phyloP scores from a whole-genome alignment of 2,329 filamentous ascomycete species.

The Stemphylium vesicarium region DNA sequence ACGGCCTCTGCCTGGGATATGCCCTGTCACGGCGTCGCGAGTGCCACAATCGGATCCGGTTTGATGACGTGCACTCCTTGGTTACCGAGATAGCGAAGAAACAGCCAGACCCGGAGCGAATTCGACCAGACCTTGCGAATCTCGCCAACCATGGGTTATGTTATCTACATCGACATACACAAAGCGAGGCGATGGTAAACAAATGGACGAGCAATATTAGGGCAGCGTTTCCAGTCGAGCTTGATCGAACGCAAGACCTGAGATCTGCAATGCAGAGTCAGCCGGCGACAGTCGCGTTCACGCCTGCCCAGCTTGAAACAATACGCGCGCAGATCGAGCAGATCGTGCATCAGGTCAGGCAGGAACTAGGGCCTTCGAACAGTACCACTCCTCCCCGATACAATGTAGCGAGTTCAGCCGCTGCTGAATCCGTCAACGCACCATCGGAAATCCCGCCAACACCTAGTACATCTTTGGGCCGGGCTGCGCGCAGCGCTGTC shows the following conservation, averaged over 20 bases:
- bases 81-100: slow-evolving; percentile 8
- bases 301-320: no score
- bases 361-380: no score
- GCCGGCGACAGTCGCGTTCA: no score
- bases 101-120: slow-evolving; percentile 10
- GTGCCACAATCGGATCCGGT: slow-evolving; percentile 10
- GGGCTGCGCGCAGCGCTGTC: no score
- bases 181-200: slow-evolving; percentile 3
- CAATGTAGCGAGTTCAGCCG: no score
- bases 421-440: no score
- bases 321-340: no score
- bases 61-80: not conserved
- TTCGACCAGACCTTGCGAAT: slow-evolving; percentile 9
- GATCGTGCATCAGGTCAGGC: no score
- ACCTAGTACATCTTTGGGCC: no score
- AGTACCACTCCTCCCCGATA: no score
- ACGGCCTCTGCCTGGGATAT: slow-evolving; percentile 17
- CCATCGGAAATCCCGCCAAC: no score
- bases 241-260: not conserved
- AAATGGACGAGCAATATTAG: slow-evolving; percentile 6
- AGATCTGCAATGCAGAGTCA: not conserved
- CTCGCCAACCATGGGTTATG: slow-evolving; percentile 21
- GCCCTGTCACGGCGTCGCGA: slow-evolving; percentile 15
- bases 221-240: slow-evolving; percentile 5
- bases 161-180: not conserved